phyloP scores from a whole-genome alignment of 192 early-diverging fungal species.

The Entrophospora sp. region DNA sequence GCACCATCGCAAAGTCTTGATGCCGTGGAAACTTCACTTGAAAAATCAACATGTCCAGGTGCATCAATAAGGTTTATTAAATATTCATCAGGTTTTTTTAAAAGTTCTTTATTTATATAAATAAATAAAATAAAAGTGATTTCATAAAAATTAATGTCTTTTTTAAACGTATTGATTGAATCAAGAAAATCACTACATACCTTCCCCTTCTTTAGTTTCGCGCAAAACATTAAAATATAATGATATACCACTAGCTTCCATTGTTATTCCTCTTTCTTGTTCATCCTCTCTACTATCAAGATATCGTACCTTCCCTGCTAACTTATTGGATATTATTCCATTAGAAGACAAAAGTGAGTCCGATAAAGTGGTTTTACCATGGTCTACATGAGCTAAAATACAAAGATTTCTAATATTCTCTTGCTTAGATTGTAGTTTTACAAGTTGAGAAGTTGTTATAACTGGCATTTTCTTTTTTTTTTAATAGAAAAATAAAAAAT shows the following conservation, averaged over 20 bases:
- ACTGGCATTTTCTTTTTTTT: slow-evolving; percentile 46
- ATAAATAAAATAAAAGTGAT: neutral
- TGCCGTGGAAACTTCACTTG: slow-evolving; percentile 98
- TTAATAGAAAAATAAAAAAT: too few relatives aligned
- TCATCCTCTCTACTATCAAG: slow-evolving; percentile 96
- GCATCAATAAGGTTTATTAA: slow-evolving; percentile 97
- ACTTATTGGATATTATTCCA: slow-evolving; percentile 92
- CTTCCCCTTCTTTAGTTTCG: slow-evolving; percentile 22
- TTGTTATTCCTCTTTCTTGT: slow-evolving; percentile 96
- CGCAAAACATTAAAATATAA: slow-evolving; percentile 77
- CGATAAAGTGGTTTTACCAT: slow-evolving; percentile 96
- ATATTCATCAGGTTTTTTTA: slow-evolving; percentile 51
- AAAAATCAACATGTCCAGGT: slow-evolving; percentile 98
- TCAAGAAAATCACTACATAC: slow-evolving; percentile 17
- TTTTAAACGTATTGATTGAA: too few relatives aligned
- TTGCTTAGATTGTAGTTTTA: slow-evolving; percentile 58
- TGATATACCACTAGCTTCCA: slow-evolving; percentile 95
- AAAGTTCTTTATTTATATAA: neutral
- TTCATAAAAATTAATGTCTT: too few relatives aligned
- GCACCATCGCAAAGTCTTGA: slow-evolving; percentile 94
- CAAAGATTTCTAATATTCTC: slow-evolving; percentile 89
- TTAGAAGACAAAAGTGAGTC: slow-evolving; percentile 95
- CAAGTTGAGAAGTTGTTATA: slow-evolving; percentile 54
- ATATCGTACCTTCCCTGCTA: slow-evolving; percentile 93
- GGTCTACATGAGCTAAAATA: slow-evolving; percentile 97